phyloP scores from a whole-genome alignment of 768 basidiomycete genomes.

The Lactarius psammicola region DNA sequence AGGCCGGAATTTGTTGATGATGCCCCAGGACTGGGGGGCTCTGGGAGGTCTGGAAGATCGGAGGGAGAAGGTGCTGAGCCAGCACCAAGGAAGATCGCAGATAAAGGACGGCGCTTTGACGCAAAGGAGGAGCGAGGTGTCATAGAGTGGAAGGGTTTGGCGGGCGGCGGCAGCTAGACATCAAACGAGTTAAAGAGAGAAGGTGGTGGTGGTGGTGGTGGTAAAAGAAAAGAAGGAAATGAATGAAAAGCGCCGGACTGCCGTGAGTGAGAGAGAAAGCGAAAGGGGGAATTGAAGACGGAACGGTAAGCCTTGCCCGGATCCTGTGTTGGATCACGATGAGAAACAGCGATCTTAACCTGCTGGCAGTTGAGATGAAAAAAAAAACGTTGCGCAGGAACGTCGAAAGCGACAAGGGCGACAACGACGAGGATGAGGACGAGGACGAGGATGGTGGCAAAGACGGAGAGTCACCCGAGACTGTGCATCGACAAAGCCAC shows the following conservation, averaged over 20 bases:
- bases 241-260: conserved; percentile 1
- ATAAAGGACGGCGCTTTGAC: conserved; percentile 54
- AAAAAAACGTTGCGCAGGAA: conserved; percentile 7
- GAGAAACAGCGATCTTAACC: conserved; percentile 13
- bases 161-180: conserved; percentile 22
- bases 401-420: neutral
- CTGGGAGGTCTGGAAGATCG: conserved; percentile 48
- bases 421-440: neutral
- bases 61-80: conserved; percentile 37
- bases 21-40: conserved; percentile 62
- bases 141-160: conserved; percentile 38
- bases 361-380: conserved; percentile 2
- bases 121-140: conserved; percentile 47
- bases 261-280: conserved; percentile 4
- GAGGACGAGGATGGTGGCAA: neutral
- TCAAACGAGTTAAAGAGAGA: conserved; percentile 18
- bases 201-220: neutral
- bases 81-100: conserved; percentile 57
- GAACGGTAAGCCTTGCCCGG: conserved; percentile 13
- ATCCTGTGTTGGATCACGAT: conserved; percentile 18
- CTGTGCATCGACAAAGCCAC: neutral
- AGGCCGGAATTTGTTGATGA: conserved; percentile 60
- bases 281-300: conserved; percentile 9
- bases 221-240: neutral
- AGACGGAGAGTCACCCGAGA: neutral